These are phyloP conservation scores for Mycena rebaudengoi DNA, from an alignment of 768 basidiomycete genomes.

Conservation along the genomic window DNA sequence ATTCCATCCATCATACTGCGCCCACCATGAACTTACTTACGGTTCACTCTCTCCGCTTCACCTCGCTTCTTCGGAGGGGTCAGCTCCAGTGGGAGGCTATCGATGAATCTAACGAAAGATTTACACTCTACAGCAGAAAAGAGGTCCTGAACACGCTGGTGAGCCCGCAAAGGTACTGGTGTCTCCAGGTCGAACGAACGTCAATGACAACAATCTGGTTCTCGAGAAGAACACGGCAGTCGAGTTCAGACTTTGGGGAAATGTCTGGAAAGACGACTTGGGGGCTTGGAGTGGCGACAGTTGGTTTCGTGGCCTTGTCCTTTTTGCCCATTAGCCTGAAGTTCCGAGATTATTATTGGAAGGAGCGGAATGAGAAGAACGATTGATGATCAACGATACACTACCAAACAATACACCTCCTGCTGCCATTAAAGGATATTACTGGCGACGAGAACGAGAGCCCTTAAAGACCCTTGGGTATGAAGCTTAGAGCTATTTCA, in stretches of 20 bases:
- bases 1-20: not conserved
- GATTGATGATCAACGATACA: no score
- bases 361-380: no score
- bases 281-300: not conserved
- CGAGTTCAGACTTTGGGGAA: conserved; percentile 52
- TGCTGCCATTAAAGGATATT: no score
- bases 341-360: no score
- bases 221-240: conserved; percentile 59
- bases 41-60: conserved; percentile 76
- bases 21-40: conserved; percentile 45
- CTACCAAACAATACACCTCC: no score
- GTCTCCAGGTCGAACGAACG: conserved; percentile 41
- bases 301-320: not conserved
- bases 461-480: no score
- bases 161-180: not conserved
- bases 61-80: conserved; percentile 78
- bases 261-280: conserved; percentile 54
- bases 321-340: conserved; percentile 22
- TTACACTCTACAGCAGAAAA: conserved; percentile 71
- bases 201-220: conserved; percentile 73
- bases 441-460: no score
- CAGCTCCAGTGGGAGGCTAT: conserved; percentile 65
- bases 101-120: conserved; percentile 65
- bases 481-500: no score
- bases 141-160: conserved; percentile 50